Percentiles rank a stretch among this genome's conserved stretches.
phyloP scores from a whole-genome alignment of 2,329 filamentous ascomycete species.

The Rosellinia necatrix region DNA sequence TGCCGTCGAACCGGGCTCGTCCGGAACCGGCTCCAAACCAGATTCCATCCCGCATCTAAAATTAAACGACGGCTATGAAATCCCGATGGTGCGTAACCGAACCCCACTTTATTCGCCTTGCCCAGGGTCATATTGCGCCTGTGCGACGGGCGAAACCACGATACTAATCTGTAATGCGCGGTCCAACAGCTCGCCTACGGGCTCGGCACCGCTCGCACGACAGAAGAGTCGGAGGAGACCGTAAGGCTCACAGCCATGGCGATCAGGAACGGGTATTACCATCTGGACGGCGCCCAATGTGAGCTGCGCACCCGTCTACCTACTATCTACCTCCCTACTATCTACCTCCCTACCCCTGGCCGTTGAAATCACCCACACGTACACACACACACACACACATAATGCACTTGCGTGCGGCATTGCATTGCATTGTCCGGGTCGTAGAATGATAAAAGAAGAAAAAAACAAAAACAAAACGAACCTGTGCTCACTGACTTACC shows the following conservation, averaged over 20 bases:
- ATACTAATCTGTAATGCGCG: slow-evolving; percentile 2
- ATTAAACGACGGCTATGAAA: slow-evolving; percentile 74
- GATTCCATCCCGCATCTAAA: slow-evolving; percentile 62
- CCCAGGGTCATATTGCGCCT: background rate
- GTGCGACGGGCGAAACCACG: too few species aligned
- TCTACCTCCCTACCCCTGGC: background rate
- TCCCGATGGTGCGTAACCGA: slow-evolving; percentile 65
- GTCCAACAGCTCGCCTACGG: slow-evolving; percentile 68
- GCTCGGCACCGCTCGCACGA: slow-evolving; percentile 70
- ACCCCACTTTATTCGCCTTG: background rate
- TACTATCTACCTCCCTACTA: background rate
- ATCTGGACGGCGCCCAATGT: slow-evolving; percentile 78
- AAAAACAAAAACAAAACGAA: too few species aligned
- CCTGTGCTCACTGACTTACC: slow-evolving; percentile 21
- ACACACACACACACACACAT: too few species aligned
- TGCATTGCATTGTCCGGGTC: background rate
- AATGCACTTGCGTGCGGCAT: too few species aligned
- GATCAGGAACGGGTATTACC: slow-evolving; percentile 70
- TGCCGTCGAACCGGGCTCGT: slow-evolving; percentile 46
- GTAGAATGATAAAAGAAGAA: too few species aligned
- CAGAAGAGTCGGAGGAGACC: slow-evolving; percentile 61
- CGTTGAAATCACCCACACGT: too few species aligned
- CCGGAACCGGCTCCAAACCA: slow-evolving; percentile 48
- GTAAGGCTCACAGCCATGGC: slow-evolving; percentile 60
- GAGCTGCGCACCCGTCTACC: too few species aligned